These are phyloP conservation scores for Neurospora sp. DNA, from an alignment of 495 filamentous ascomycete species.

Conservation along the genomic window DNA sequence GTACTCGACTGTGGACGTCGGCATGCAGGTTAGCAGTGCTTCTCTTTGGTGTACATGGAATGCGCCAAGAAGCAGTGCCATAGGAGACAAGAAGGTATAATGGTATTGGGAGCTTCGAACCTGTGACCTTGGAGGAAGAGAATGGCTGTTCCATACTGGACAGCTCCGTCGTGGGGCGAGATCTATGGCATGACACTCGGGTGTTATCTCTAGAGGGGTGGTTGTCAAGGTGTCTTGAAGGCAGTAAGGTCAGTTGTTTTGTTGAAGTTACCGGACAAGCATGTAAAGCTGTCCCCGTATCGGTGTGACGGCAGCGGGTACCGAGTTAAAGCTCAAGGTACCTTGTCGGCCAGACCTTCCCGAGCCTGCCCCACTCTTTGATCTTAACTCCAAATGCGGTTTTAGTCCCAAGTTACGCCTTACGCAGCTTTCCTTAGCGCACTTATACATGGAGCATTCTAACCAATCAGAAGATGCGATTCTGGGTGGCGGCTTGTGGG, in stretches of 20 bases:
- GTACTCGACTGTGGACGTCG: conserved; percentile 47
- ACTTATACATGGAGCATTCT: not conserved
- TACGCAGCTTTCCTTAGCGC: not conserved
- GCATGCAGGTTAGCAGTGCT: not conserved
- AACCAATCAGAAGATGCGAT: not conserved
- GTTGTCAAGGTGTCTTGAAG: not conserved
- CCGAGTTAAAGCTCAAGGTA: not conserved
- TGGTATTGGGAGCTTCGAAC: conserved; percentile 24
- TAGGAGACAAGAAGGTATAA: not conserved
- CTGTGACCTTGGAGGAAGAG: conserved; percentile 65
- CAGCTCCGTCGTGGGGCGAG: conserved; percentile 14
- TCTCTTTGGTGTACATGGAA: not conserved
- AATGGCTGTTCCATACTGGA: conserved; percentile 50
- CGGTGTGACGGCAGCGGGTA: not conserved
- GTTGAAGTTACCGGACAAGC: not conserved
- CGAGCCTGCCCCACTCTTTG: not conserved
- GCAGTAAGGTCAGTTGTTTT: not conserved
- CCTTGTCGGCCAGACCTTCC: not conserved
- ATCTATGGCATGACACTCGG: conserved; percentile 20
- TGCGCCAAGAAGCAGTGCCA: not conserved
- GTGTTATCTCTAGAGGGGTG: not conserved
- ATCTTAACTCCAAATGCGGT: not conserved
- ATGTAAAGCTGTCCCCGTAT: not conserved
- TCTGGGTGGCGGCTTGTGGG: not conserved
- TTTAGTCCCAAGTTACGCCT: not conserved